phyloP scores from a whole-genome alignment of 2,329 filamentous ascomycete species.

The Clonostachys solani region DNA sequence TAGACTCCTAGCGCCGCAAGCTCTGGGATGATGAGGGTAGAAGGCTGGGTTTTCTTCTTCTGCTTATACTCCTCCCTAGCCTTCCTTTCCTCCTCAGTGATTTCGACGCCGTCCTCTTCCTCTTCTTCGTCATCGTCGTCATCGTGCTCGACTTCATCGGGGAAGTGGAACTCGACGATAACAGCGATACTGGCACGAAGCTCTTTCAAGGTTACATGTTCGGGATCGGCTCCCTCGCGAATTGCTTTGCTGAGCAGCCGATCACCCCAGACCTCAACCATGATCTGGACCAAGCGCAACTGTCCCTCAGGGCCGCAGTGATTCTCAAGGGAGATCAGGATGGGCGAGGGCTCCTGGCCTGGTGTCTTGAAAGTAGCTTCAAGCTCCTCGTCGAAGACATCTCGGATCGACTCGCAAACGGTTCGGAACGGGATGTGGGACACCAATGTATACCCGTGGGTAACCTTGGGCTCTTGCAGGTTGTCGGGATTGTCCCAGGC shows the following conservation, averaged over 20 bases:
- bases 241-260: constrained; percentile 54
- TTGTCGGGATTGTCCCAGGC: constrained; percentile 64
- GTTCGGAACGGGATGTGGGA: constrained; percentile 60
- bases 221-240: constrained; percentile 50
- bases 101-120: constrained; percentile 26
- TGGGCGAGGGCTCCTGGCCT: constrained; percentile 44
- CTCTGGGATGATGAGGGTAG: constrained; percentile 55
- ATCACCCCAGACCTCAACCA: constrained; percentile 58
- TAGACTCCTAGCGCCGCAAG: constrained; percentile 64
- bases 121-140: constrained; percentile 26
- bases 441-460: constrained; percentile 65
- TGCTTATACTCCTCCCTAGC: constrained; percentile 49
- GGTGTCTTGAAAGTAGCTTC: constrained; percentile 26
- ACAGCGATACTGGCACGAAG: constrained; percentile 60
- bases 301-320: constrained; percentile 60
- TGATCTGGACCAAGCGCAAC: constrained; percentile 57
- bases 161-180: constrained; percentile 64
- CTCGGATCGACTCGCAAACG: constrained; percentile 62
- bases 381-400: constrained; percentile 56
- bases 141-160: constrained; percentile 35
- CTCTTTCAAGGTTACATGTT: constrained; percentile 54
- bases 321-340: constrained; percentile 64
- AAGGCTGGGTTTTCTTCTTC: constrained; percentile 31
- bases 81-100: constrained; percentile 29
- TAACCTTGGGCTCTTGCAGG: constrained; percentile 62